These are phyloP conservation scores for Erodium moschatum DNA, from an alignment of 441 rosid genomes.

Conservation along the genomic window DNA sequence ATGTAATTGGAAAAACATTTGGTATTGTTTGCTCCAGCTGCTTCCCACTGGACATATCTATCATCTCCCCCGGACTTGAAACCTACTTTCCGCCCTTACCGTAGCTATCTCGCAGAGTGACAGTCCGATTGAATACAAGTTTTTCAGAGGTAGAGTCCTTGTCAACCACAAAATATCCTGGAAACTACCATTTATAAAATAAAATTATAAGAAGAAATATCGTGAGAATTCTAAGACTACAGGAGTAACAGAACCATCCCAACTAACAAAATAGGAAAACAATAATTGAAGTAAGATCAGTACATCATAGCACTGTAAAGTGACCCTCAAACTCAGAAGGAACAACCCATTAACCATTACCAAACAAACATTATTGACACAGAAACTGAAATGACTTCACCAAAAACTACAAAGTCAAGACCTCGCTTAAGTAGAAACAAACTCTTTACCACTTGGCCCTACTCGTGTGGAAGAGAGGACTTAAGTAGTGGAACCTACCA, in stretches of 20 bases:
- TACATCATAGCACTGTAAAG: neutral
- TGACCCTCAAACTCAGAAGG: slow-evolving; percentile 1
- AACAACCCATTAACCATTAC: neutral
- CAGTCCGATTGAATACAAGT: slow-evolving; percentile 74
- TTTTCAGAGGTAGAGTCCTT: slow-evolving; percentile 63
- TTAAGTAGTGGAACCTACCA: slow-evolving; percentile 38
- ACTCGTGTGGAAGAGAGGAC: neutral
- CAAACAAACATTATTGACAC: neutral
- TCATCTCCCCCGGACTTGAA: neutral
- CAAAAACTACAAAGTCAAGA: neutral
- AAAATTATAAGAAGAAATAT: neutral
- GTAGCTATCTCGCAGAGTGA: slow-evolving; percentile 67
- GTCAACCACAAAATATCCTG: slow-evolving; percentile 74
- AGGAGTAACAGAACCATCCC: neutral
- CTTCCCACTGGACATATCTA: neutral
- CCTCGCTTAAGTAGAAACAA: neutral
- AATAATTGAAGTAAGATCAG: neutral
- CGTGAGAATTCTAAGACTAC: neutral
- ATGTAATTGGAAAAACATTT: neutral
- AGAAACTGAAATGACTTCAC: neutral
- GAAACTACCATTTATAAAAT: slow-evolving; percentile 10
- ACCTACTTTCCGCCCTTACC: slow-evolving; percentile 56
- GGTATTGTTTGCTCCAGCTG: neutral
- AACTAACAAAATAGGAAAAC: neutral
- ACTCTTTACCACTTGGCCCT: too few species aligned